Evolutionary conservation across 2,329 filamentous ascomycete genomes (phyloP), one percentile per base, ranked within the genome.

Genomic region (Basipetospora chlamydospora): DNA sequence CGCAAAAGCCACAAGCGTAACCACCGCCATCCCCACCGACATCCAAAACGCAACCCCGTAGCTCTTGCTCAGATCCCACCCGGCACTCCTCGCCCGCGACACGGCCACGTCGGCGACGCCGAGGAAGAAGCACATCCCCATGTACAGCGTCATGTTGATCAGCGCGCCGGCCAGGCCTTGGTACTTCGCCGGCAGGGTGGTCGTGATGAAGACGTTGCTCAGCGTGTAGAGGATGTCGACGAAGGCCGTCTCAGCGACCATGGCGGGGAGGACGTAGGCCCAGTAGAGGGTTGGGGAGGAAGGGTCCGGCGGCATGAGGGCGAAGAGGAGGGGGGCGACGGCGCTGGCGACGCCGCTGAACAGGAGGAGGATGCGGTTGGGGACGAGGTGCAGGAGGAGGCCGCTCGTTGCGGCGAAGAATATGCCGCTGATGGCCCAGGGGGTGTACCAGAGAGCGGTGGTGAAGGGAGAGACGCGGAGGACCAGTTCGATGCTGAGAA

Each of bases 201-300:
- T 80, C 0, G 76, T 80, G 35, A 79, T 68, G 50, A 80, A 81
- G 37, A 81, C 67, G 43, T 76, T 80, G 23, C 72, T 66, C 3
- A 80, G 62, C 39, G 72, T 80, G 53, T 72, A 80, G 5, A 69
- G 69, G 30, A 80, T 65, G 44, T 82, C 77, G 37, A 81, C 73
- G 5, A 71, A 74, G 17, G 78, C 55, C 0, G 76, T 80, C 10
- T 64, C 67, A 38, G 66, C 68, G 6, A 73, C 53, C 68, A 72
- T 72, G 5, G 64, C 51, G 0, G 75, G 72, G 44, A 81, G 77
- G 4, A 76, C 63, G 49, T 64, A 80, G 0, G 69, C 64, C 77
- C 77, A 81, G 54, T 76, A 73, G 41, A 59, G 67, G 39, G 48
- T 52, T 30, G 37, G 41, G 11, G 45, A 49, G 8, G 50, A 51